phyloP scores from a whole-genome alignment of 306 rosid species.

The Sesbania bispinosa region DNA sequence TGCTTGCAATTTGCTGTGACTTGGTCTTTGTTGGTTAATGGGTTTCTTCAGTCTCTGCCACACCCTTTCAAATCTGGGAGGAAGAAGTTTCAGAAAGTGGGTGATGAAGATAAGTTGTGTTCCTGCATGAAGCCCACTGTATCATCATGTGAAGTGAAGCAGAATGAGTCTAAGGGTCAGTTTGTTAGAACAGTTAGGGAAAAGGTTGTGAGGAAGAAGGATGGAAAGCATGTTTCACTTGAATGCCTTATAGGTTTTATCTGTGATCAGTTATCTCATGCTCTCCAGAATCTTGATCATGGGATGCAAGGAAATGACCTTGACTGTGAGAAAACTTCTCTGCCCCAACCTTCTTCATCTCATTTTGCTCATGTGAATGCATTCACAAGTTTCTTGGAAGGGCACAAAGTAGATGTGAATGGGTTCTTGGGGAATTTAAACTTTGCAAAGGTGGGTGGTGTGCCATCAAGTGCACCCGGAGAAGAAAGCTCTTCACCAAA shows the following conservation, averaged over 20 bases:
- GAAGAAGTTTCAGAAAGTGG: slow-evolving; percentile 61
- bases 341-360: slow-evolving; percentile 23
- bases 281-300: slow-evolving; percentile 58
- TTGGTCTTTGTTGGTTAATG: slow-evolving; percentile 74
- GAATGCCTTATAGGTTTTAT: slow-evolving; percentile 76
- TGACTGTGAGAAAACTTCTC: slow-evolving; percentile 31
- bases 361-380: slow-evolving; percentile 55
- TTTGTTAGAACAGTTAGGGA: slow-evolving; percentile 24
- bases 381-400: slow-evolving; percentile 58
- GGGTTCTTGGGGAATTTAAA: slow-evolving; percentile 84
- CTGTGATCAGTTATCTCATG: slow-evolving; percentile 64
- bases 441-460: slow-evolving; percentile 92
- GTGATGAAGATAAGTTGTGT: slow-evolving; percentile 49
- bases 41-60: slow-evolving; percentile 77
- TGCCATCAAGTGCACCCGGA: slow-evolving; percentile 65
- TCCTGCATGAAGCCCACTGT: slow-evolving; percentile 45
- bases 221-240: slow-evolving; percentile 54
- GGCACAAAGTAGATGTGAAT: slow-evolving; percentile 62
- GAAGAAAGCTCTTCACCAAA: slow-evolving; percentile 65
- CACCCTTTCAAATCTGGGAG: slow-evolving; percentile 70
- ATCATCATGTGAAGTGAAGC: slow-evolving; percentile 58
- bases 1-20: slow-evolving; percentile 78
- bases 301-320: slow-evolving; percentile 34
- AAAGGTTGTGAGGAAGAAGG: slow-evolving; percentile 39
- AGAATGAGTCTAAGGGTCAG: slow-evolving; percentile 44